Evolutionary conservation across 106 monocot genomes (phyloP), one percentile per base, ranked within the genome.

Genomic region (Triglochin maritima): DNA sequence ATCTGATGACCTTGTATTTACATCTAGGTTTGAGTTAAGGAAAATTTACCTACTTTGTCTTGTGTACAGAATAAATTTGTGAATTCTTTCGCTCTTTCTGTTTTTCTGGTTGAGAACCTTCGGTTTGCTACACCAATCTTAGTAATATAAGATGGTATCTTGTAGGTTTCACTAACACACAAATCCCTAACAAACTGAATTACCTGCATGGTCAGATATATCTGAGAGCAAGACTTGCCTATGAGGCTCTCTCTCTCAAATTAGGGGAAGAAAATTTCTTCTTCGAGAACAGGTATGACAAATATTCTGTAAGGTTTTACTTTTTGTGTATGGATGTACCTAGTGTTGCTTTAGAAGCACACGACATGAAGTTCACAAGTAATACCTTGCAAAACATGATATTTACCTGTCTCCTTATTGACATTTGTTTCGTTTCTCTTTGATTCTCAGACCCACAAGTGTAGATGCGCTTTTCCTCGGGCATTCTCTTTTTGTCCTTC

Each of bases 381-480:
- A 0, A 29, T 29, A 29, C 29, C 29, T 29, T 29, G 29, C 29
- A 29, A 29, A 55, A 9, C 14, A 55, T 55, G 55, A 3, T 55
- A 9, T 55, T 10, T 9, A 10, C 55, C 11, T 55, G 14, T 12
- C 10, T 12, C n/a, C 57, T 14, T 14, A 12, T 12, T 5, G 46
- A 29, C 1, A 48, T 64, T 64, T 64, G 4, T 13, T 44, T 17
- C 5, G 71, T 70, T 47, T 41, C 71, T 64, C 46, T 63, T 17
- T 76, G 50, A 42, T 54, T 43, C 47, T 10, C 77, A 98, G 98
- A 70, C 98, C 92, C 9, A 98, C 98, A 47, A 92, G 92, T 77
- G 71, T 92, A 63, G 98, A 98, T 79, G 88, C 98, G 59, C 64
- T 86, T 73, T 98, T 98, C 71, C 92, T 98, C 66, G 91, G 88